phyloP scores from a whole-genome alignment of 2,329 filamentous ascomycete genomes.

The Penicillium decumbens region DNA sequence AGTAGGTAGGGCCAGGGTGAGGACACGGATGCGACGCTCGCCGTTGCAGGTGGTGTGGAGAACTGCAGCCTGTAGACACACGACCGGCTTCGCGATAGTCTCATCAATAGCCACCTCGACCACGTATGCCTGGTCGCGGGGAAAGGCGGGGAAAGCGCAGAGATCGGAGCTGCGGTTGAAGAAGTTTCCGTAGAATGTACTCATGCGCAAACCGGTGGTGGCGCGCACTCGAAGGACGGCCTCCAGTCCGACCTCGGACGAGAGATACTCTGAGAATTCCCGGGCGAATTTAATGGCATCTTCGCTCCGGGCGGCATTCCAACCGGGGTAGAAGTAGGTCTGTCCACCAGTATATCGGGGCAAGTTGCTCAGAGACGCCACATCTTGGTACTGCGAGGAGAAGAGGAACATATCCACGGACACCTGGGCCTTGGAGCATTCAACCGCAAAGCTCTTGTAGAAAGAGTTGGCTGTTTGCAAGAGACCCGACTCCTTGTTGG shows the following conservation, averaged over 20 bases:
- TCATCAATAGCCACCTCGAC: slow-evolving; percentile 98
- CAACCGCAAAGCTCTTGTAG: slow-evolving; percentile 98
- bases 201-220: slow-evolving; percentile 92
- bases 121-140: slow-evolving; percentile 93
- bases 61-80: slow-evolving; percentile 90
- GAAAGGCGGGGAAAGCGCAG: slow-evolving; percentile 96
- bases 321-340: slow-evolving; percentile 97
- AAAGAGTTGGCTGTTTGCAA: slow-evolving; percentile 92
- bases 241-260: slow-evolving; percentile 90
- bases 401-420: slow-evolving; percentile 98
- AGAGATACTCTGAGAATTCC: slow-evolving; percentile 96
- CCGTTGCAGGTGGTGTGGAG: slow-evolving; percentile 97
- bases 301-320: slow-evolving; percentile 89
- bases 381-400: slow-evolving; percentile 93
- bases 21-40: slow-evolving; percentile 86
- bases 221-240: slow-evolving; percentile 93
- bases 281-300: slow-evolving; percentile 97
- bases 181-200: slow-evolving; percentile 98
- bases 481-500: slow-evolving; percentile 80
- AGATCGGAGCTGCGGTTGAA: slow-evolving; percentile 98
- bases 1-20: slow-evolving; percentile 89
- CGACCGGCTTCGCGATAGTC: slow-evolving; percentile 81
- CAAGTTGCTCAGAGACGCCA: slow-evolving; percentile 90
- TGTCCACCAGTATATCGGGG: slow-evolving; percentile 95
- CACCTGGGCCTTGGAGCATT: slow-evolving; percentile 98